phyloP scores from a whole-genome alignment of 1,284 basidiomycete species.

The Golubevia pallescens region DNA sequence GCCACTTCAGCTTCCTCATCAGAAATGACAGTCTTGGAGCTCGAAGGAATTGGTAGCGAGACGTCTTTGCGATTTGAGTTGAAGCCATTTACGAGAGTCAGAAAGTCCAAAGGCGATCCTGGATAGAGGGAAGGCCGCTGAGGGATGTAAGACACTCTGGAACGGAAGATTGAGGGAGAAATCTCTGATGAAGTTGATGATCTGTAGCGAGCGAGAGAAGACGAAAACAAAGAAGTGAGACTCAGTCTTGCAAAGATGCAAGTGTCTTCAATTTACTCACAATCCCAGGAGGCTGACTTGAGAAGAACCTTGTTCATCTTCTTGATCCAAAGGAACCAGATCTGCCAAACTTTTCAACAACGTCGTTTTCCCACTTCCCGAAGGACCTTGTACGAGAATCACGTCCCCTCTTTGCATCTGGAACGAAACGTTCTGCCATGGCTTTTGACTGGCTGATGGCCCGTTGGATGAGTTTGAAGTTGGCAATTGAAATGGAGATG shows the following conservation, averaged over 20 bases:
- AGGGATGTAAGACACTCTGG: conserved; percentile 79
- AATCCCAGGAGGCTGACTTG: conserved; percentile 65
- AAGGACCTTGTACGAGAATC: conserved; percentile 75
- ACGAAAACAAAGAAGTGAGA: not conserved
- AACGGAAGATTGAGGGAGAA: conserved; percentile 71
- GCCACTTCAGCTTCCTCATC: conserved; percentile 16
- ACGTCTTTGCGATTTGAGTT: conserved; percentile 67
- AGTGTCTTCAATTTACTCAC: not conserved
- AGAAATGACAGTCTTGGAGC: not conserved
- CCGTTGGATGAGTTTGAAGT: not conserved
- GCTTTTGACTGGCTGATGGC: not conserved
- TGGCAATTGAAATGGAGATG: not conserved
- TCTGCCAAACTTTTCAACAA: conserved; percentile 81
- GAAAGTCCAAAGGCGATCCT: conserved; percentile 77
- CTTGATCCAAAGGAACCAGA: conserved; percentile 73
- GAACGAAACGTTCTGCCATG: conserved; percentile 69
- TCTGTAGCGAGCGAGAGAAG: conserved; percentile 16
- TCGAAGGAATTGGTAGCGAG: conserved; percentile 22
- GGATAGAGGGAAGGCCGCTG: conserved; percentile 83
- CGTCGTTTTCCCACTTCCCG: conserved; percentile 80
- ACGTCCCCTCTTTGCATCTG: conserved; percentile 75
- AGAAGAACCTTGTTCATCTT: conserved; percentile 69
- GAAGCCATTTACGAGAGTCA: conserved; percentile 71
- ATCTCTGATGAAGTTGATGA: conserved; percentile 1
- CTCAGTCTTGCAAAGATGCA: not conserved